Evolutionary conservation across 2,329 filamentous ascomycete species (phyloP).

Genomic region (Trichoderma oligosporum): DNA sequence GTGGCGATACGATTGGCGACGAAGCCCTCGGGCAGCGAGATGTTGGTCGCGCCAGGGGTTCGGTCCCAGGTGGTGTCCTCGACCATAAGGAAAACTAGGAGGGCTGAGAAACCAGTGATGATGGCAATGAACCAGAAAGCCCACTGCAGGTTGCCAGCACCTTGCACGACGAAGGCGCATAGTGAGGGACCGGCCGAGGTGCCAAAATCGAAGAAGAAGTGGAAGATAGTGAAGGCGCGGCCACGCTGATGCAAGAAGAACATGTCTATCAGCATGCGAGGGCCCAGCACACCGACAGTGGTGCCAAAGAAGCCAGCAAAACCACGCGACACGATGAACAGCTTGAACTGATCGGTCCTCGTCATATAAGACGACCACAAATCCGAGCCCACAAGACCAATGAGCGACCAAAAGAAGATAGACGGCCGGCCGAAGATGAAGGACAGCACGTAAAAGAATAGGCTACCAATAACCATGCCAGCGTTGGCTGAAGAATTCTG

Average conservation of each 20-base stretch:
- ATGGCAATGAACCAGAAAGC: background rate
- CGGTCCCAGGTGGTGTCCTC: background rate
- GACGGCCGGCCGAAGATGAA: background rate
- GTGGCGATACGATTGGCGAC: background rate
- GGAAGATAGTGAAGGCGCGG: background rate
- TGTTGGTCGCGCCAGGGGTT: background rate
- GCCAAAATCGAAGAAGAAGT: background rate
- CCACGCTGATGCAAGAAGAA: background rate
- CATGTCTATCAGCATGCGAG: background rate
- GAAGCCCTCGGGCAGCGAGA: background rate
- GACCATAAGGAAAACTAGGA: background rate
- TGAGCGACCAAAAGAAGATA: background rate
- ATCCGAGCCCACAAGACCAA: background rate
- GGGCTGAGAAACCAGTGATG: background rate
- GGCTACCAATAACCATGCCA: background rate
- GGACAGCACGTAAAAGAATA: background rate
- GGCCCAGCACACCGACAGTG: background rate
- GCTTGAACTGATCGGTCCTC: background rate
- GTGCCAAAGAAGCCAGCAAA: background rate
- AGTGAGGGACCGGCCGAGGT: background rate
- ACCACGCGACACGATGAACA: background rate
- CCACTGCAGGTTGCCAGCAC: background rate
- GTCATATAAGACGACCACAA: background rate
- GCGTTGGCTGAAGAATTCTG: background rate
- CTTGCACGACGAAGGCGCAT: background rate